A percentile compares a stretch with the other conserved stretches of the same genome.
phyloP scores from a whole-genome alignment of 768 basidiomycete species.

The Lactarius psammicola region DNA sequence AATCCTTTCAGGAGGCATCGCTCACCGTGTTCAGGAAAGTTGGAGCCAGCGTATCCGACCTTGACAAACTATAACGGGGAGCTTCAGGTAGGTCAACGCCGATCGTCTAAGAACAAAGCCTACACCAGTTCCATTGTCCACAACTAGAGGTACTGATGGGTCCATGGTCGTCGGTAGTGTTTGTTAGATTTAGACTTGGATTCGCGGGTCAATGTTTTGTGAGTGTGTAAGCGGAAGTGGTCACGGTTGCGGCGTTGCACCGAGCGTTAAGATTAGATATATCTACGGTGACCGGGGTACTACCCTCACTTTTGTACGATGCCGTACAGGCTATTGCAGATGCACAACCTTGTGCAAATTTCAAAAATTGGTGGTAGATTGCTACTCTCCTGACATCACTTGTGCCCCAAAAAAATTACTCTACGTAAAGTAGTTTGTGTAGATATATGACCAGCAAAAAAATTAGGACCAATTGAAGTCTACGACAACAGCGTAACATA shows the following conservation, averaged over 20 bases:
- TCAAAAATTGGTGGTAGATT: too few species aligned
- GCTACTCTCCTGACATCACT: too few species aligned
- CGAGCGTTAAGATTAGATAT: background rate
- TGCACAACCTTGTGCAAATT: too few species aligned
- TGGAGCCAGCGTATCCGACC: conserved; percentile 61
- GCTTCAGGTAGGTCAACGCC: conserved; percentile 1
- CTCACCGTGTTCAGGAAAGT: conserved; percentile 61
- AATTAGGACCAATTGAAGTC: too few species aligned
- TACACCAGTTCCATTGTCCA: conserved; percentile 67
- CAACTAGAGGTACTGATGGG: conserved; percentile 46
- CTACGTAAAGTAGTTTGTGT: too few species aligned
- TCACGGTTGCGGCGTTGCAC: background rate
- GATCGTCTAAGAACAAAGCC: conserved; percentile 26
- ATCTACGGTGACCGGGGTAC: conserved; percentile 7
- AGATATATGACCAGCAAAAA: too few species aligned
- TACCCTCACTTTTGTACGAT: background rate
- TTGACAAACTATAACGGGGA: conserved; percentile 52
- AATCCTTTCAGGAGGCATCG: background rate
- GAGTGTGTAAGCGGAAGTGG: background rate
- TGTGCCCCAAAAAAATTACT: too few species aligned
- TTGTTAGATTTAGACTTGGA: conserved; percentile 10
- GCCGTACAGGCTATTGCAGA: too few species aligned
- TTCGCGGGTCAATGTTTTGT: background rate
- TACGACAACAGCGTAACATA: too few species aligned
- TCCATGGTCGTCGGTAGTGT: conserved; percentile 34